Percentiles rank a stretch among this genome's conserved stretches.
Evolutionary conservation across 768 basidiomycete species (phyloP).

Genomic region (Favolaschia claudopus): DNA sequence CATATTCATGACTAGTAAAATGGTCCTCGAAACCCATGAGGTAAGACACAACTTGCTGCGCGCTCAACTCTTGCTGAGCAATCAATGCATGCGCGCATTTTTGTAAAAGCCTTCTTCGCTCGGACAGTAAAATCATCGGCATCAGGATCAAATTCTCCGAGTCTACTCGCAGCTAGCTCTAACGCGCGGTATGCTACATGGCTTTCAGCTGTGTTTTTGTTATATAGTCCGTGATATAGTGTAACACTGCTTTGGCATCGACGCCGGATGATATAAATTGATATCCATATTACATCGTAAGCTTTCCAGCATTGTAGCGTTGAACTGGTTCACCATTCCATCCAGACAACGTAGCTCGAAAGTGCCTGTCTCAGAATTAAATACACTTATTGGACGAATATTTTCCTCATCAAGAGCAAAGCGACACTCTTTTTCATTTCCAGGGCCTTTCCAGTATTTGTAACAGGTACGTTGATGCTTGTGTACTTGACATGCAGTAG

Average conservation of each 20-base stretch:
- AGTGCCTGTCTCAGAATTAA: neutral
- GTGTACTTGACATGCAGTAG: neutral
- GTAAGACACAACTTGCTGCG: no score
- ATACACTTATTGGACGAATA: neutral
- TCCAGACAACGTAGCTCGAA: neutral
- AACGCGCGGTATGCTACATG: neutral
- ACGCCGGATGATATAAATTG: neutral
- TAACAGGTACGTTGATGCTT: neutral
- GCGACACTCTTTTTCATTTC: neutral
- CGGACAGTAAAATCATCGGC: no score
- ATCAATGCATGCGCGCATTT: no score
- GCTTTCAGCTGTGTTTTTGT: neutral
- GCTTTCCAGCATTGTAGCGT: neutral
- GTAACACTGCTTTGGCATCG: neutral
- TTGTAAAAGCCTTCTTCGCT: no score
- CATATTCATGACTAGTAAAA: no score
- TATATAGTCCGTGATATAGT: neutral
- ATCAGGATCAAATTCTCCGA: neutral
- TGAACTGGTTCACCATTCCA: neutral
- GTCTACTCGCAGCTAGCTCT: neutral
- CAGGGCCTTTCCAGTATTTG: slow-evolving; percentile 2
- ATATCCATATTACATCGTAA: neutral
- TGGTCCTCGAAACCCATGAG: no score
- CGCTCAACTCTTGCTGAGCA: no score
- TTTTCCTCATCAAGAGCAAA: neutral